Base-by-base conservation (phyloP, 768 basidiomycete species). In the Chiua virens region DNA sequence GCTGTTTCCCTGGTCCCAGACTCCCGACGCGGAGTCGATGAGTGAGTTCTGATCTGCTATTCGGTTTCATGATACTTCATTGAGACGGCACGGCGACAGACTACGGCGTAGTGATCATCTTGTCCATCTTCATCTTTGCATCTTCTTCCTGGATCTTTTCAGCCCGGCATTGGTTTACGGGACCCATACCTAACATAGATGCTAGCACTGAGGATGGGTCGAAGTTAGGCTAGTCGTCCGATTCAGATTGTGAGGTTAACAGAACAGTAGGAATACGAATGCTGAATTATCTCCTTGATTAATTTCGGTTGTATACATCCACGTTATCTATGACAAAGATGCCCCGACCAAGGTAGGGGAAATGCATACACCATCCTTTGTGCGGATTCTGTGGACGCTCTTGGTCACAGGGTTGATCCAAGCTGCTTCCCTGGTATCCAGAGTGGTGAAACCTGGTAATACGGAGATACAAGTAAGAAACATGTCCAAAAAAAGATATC, bases 351-450 rank as follows among this genome's bases (percentile, higher is more conserved):
- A 78, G 8, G 80, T 90, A 15, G 87, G 86, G 9, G 94, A 85
- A 13, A 82, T 61, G 67, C 92, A 95, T 25, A 89, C 75, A 14
- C 95, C 97, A 22, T 83, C 79, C 64, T 86, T 86, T 3, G 96
- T 96, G 49, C 92, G 78, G 56, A 99, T 93, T 63, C 74, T 85
- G 70, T 98, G 92, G 8, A 86, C 80, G 46, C 73, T 80, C 66
- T 88, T 87, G 15, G 89, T 91, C 34, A 66, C 75, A 7, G 92
- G 86, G 67, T 97, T 86, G 46, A 98, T 74, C 96, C 97, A 98
- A 8, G 92, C 94, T 22, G 95, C 96, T 40, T 68, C 65, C 56
- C 73, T 80, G 15, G 82, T 82, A 48, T 94, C 88, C 6, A 98
- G 77, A 7, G 97, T 98, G 34, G 79, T 93, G 67, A 99, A 97